Percentiles rank a stretch among this genome's conserved stretches.
Conservation (phyloP, 1,139 yeast species). For the Kodamaea sp. region DNA sequence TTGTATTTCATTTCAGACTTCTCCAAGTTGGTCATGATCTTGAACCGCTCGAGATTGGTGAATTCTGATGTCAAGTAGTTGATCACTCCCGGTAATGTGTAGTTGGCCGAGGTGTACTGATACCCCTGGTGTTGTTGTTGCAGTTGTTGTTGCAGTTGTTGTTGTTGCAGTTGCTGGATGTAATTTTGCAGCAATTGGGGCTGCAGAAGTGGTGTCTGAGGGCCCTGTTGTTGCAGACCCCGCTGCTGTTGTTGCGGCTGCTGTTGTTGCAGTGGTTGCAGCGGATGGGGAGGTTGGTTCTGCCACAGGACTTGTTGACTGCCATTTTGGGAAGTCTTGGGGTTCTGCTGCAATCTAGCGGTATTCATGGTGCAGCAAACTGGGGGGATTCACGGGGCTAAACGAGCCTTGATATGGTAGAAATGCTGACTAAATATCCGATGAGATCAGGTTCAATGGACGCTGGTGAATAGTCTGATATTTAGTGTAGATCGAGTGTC, state of each 20-base stretch:
- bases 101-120: slow-evolving; percentile 27
- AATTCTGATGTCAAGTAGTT: slow-evolving; percentile 62
- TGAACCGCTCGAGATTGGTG: slow-evolving; percentile 57
- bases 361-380: slow-evolving; percentile 8
- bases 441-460: too few species aligned
- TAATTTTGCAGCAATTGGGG: slow-evolving; percentile 5
- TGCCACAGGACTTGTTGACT: slow-evolving; percentile 14
- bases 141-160: slow-evolving; percentile 15
- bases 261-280: slow-evolving; percentile 8
- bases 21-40: slow-evolving; percentile 58
- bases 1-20: slow-evolving; percentile 57
- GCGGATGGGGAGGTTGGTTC: too few species aligned
- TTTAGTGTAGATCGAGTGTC: too few species aligned
- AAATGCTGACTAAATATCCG: too few species aligned
- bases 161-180: slow-evolving; percentile 13
- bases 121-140: slow-evolving; percentile 14
- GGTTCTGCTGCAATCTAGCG: slow-evolving; percentile 7
- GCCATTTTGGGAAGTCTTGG: slow-evolving; percentile 6
- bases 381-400: too few species aligned
- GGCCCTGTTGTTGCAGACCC: slow-evolving; percentile 6
- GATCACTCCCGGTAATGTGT: slow-evolving; percentile 66
- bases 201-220: not conserved
- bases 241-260: slow-evolving; percentile 13
- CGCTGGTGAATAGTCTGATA: too few species aligned
- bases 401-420: too few species aligned